A percentile compares a stretch with the other conserved stretches of the same genome.
phyloP scores from a whole-genome alignment of 1,284 basidiomycete species.

The Apiotrichum porosum region DNA sequence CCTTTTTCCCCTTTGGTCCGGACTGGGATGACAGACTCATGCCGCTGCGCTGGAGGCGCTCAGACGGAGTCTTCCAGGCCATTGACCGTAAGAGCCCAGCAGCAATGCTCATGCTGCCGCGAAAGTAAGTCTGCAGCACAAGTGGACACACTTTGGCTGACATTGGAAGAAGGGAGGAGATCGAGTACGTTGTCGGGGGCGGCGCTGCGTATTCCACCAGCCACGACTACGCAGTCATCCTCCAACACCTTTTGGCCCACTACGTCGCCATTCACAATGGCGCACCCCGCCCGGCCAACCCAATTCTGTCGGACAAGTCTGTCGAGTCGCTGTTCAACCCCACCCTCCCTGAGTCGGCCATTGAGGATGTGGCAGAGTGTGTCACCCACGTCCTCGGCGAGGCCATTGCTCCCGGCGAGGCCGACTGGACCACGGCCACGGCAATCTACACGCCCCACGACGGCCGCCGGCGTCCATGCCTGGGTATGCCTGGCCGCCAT shows the following conservation, averaged over 20 bases:
- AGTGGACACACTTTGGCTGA: too few species aligned
- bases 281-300: conserved; percentile 2
- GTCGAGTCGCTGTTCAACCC: conserved; percentile 25
- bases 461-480: conserved; percentile 3
- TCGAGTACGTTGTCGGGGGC: conserved; percentile 37
- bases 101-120: conserved; percentile 21
- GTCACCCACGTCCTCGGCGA: conserved; percentile 9
- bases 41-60: conserved; percentile 25
- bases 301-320: conserved; percentile 19
- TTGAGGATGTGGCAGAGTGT: conserved; percentile 10
- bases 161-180: conserved; percentile 24
- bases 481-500: conserved; percentile 19
- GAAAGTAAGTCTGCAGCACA: conserved; percentile 21
- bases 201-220: conserved; percentile 34
- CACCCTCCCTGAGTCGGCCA: conserved; percentile 15
- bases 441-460: conserved; percentile 20
- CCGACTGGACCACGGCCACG: conserved; percentile 35
- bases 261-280: conserved; percentile 14
- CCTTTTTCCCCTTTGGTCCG: conserved; percentile 29
- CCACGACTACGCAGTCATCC: conserved; percentile 26
- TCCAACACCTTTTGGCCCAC: conserved; percentile 28
- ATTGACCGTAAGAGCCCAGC: too few species aligned
- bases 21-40: conserved; percentile 17
- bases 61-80: too few species aligned
- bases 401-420: conserved; percentile 19